Evolutionary conservation across 2,329 filamentous ascomycete species (phyloP).

Genomic region (Penicillium sp.): DNA sequence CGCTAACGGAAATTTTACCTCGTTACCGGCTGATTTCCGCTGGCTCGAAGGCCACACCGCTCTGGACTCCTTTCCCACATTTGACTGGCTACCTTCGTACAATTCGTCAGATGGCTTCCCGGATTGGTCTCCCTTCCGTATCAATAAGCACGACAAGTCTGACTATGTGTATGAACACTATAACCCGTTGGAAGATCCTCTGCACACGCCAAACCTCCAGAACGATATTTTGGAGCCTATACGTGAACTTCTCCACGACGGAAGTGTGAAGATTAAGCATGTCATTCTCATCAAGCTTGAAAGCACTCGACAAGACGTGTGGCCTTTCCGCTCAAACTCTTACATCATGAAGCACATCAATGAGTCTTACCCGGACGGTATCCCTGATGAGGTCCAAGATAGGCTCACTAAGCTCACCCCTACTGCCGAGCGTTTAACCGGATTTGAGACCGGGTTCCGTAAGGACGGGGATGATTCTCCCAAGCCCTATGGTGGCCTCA

Average conservation of each 20-base stretch:
- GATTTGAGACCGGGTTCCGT: conserved; percentile 20
- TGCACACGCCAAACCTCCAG: conserved; percentile 19
- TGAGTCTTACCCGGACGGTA: conserved; percentile 32
- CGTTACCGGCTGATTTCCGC: conserved; percentile 12
- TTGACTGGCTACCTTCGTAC: conserved; percentile 18
- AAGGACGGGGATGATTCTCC: conserved; percentile 11
- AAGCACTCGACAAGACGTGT: conserved; percentile 48
- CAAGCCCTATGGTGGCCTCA: conserved; percentile 41
- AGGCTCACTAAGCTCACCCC: conserved; percentile 29
- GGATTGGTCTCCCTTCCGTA: conserved; percentile 17
- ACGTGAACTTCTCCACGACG: conserved; percentile 16
- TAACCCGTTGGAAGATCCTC: conserved; percentile 13
- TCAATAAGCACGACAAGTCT: background rate
- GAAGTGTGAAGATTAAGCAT: conserved; percentile 43
- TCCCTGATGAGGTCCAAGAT: conserved; percentile 33
- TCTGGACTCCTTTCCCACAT: conserved; percentile 14
- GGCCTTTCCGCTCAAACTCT: conserved; percentile 43
- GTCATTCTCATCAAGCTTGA: conserved; percentile 47
- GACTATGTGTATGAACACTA: conserved; percentile 13
- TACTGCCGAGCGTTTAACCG: conserved; percentile 28
- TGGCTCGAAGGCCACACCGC: conserved; percentile 18
- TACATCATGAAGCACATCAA: conserved; percentile 36
- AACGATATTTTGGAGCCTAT: conserved; percentile 17
- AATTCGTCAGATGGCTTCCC: conserved; percentile 9
- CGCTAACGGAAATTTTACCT: background rate